A percentile compares a stretch with the other conserved stretches of the same genome.
Conservation (phyloP, 257 asterid species). For the Cinchona pubescens region DNA sequence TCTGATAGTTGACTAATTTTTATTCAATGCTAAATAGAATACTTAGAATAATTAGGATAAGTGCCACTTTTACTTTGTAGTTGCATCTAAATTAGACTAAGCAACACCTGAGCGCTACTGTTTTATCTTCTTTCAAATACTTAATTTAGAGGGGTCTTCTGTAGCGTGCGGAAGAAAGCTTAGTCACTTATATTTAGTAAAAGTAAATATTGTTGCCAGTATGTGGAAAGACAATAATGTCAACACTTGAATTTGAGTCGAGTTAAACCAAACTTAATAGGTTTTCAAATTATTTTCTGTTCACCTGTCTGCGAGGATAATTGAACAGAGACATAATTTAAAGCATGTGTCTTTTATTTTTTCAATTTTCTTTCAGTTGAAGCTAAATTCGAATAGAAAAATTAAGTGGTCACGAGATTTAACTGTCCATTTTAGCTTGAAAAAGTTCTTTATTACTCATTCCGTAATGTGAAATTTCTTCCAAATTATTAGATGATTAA, state of each 20-base stretch:
- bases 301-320: background rate
- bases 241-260: background rate
- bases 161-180: constrained; percentile 4
- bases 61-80: background rate
- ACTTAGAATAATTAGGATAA: background rate
- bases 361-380: constrained; percentile 5
- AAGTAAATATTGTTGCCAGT: background rate
- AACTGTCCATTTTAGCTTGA: background rate
- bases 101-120: constrained; percentile 5
- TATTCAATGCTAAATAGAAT: background rate
- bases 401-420: constrained; percentile 1
- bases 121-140: background rate
- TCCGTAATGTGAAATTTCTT: too few relatives aligned
- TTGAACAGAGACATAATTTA: background rate
- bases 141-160: background rate
- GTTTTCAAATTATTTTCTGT: background rate
- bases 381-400: constrained; percentile 5
- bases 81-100: constrained; percentile 3
- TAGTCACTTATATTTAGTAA: background rate
- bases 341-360: background rate
- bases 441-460: too few relatives aligned
- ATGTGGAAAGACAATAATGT: background rate
- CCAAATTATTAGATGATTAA: too few relatives aligned
- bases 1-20: background rate
- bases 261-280: background rate